Conservation (phyloP, 2,329 filamentous ascomycete genomes). For the Ceratocystis albifundus region DNA sequence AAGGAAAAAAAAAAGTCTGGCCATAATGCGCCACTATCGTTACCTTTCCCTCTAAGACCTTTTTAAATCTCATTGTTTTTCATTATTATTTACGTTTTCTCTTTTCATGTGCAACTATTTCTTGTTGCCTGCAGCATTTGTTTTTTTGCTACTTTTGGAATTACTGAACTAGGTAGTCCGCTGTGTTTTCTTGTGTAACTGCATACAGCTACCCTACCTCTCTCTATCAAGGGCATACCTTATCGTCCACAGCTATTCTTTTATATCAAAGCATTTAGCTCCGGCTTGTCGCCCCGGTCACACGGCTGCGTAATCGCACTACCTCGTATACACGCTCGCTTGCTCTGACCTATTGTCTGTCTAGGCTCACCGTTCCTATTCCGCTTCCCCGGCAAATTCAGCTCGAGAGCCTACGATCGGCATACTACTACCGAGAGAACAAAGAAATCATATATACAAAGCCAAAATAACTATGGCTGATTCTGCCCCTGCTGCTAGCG, state of each 20-base stretch:
- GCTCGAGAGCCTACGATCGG: neutral
- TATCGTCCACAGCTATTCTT: neutral
- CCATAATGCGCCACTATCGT: slow-evolving; percentile 1
- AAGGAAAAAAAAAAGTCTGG: neutral
- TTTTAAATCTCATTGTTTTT: slow-evolving; percentile 11
- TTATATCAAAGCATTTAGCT: neutral
- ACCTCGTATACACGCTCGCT: neutral
- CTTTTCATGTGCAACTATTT: neutral
- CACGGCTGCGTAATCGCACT: neutral
- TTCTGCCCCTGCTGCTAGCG: neutral
- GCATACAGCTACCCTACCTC: neutral
- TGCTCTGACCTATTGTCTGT: slow-evolving; percentile 5
- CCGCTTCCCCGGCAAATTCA: slow-evolving; percentile 17
- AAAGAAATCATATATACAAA: neutral
- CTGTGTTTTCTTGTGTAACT: neutral
- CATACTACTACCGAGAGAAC: neutral
- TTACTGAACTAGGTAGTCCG: neutral
- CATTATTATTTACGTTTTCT: slow-evolving; percentile 10
- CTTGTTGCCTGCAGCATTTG: neutral
- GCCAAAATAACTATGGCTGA: neutral
- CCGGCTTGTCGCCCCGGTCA: neutral
- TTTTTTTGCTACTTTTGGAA: neutral
- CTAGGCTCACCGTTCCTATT: slow-evolving; percentile 8
- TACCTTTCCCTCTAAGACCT: neutral
- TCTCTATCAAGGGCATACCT: neutral